Percentiles rank a stretch among this genome's conserved stretches.
Conservation (phyloP, 768 basidiomycete species). For the Naematelia encephala region DNA sequence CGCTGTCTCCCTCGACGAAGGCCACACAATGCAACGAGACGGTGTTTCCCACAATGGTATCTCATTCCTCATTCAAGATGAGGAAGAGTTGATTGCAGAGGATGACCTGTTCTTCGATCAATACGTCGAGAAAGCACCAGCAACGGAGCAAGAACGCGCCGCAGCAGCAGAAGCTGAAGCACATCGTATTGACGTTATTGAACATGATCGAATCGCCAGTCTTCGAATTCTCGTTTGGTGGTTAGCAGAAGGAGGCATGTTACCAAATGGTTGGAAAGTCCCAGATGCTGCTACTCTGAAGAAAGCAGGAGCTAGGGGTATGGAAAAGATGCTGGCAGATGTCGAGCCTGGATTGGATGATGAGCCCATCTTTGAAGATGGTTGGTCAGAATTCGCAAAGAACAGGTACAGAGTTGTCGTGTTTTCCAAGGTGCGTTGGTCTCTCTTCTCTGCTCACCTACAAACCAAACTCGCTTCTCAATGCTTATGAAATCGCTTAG, state of each 20-base stretch:
- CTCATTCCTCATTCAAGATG: constrained; percentile 23
- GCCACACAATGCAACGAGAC: background rate
- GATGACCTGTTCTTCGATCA: constrained; percentile 39
- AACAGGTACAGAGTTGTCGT: constrained; percentile 41
- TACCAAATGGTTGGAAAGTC: constrained; percentile 33
- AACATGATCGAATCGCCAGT: constrained; percentile 29
- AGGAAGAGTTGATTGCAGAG: constrained; percentile 43
- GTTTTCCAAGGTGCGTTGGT: constrained; percentile 46
- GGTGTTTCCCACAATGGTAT: constrained; percentile 19
- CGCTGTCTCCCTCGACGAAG: background rate
- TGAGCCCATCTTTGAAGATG: constrained; percentile 34
- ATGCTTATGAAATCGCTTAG: constrained; percentile 16
- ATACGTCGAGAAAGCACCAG: constrained; percentile 27
- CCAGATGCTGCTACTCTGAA: constrained; percentile 24
- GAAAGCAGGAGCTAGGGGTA: constrained; percentile 31
- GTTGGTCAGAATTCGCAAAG: constrained; percentile 44
- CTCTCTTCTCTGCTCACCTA: too few species aligned
- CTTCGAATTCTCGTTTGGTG: constrained; percentile 42
- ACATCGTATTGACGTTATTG: constrained; percentile 24
- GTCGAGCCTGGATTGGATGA: constrained; percentile 29
- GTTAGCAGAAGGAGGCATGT: constrained; percentile 43
- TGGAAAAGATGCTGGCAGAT: constrained; percentile 34
- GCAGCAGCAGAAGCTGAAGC: constrained; percentile 24
- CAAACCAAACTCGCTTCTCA: background rate
- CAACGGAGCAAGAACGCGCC: constrained; percentile 23